A percentile compares a stretch with the other conserved stretches of the same genome.
phyloP scores from a whole-genome alignment of 1,284 basidiomycete species.

The Ceratobasidium sp. region DNA sequence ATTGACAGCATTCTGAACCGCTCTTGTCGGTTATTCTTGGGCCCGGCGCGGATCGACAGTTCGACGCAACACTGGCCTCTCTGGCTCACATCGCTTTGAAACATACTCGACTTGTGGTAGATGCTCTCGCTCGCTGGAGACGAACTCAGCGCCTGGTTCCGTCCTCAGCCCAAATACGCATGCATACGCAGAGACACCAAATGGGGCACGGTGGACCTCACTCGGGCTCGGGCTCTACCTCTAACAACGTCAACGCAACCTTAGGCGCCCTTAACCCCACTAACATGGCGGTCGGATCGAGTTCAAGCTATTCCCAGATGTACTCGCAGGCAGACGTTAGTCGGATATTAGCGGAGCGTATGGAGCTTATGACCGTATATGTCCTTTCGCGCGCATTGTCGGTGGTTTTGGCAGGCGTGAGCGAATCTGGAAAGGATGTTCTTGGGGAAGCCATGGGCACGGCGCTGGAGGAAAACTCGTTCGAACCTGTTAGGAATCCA shows the following conservation, averaged over 20 bases:
- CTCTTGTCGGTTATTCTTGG: slow-evolving; percentile 25
- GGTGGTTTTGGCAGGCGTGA: slow-evolving; percentile 73
- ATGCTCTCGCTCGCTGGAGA: slow-evolving; percentile 90
- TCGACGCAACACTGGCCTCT: slow-evolving; percentile 72
- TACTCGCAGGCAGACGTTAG: slow-evolving; percentile 63
- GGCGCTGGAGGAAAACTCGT: slow-evolving; percentile 84
- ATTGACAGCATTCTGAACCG: slow-evolving; percentile 40
- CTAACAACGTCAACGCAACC: slow-evolving; percentile 11
- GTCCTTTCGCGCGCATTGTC: slow-evolving; percentile 88
- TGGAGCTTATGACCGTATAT: slow-evolving; percentile 65
- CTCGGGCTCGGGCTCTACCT: slow-evolving; percentile 50
- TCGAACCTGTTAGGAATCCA: slow-evolving; percentile 78
- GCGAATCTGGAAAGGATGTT: slow-evolving; percentile 66
- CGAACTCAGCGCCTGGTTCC: slow-evolving; percentile 63
- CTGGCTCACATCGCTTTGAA: slow-evolving; percentile 88
- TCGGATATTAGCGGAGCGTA: slow-evolving; percentile 40
- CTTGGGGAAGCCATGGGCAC: slow-evolving; percentile 81
- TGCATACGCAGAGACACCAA: slow-evolving; percentile 45
- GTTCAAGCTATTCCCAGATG: slow-evolving; percentile 15
- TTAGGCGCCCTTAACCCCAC: slow-evolving; percentile 10
- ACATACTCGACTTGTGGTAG: slow-evolving; percentile 84
- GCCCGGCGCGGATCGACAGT: slow-evolving; percentile 61
- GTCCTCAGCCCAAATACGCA: slow-evolving; percentile 47
- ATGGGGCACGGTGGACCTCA: slow-evolving; percentile 55
- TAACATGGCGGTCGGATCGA: not conserved